Conservation (phyloP, 1,139 yeast genomes). For the Debaryomycetaceae sp. region DNA sequence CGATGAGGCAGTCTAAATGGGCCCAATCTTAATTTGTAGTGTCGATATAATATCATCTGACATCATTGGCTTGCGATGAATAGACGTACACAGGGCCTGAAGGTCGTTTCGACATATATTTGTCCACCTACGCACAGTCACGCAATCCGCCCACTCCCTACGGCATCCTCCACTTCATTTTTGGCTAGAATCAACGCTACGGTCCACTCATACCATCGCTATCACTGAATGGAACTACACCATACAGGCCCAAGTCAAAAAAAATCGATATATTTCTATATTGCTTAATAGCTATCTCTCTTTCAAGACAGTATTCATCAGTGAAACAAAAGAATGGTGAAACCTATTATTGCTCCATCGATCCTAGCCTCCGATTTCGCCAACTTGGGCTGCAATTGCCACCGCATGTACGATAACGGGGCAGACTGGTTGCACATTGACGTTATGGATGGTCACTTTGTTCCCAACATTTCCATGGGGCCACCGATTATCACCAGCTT, state of each 20-base stretch:
- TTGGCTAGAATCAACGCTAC: too few relatives aligned
- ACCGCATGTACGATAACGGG: constrained; percentile 63
- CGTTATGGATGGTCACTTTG: constrained; percentile 98
- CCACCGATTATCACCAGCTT: constrained; percentile 83
- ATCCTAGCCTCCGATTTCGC: constrained; percentile 94
- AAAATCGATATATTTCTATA: not conserved
- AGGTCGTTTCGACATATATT: too few relatives aligned
- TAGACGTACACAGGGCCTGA: too few relatives aligned
- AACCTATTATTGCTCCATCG: constrained; percentile 91
- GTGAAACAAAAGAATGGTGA: constrained; percentile 47
- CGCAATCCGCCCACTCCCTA: too few relatives aligned
- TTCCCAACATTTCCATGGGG: constrained; percentile 93
- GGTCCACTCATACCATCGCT: too few relatives aligned
- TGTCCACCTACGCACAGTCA: too few relatives aligned
- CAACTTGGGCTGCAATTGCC: constrained; percentile 83
- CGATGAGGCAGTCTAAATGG: too few relatives aligned
- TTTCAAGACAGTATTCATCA: not conserved
- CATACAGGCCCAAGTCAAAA: not conserved
- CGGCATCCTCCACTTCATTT: too few relatives aligned
- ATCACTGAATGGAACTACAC: not conserved
- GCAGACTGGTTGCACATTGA: constrained; percentile 98
- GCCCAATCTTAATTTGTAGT: too few relatives aligned
- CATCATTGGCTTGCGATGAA: too few relatives aligned
- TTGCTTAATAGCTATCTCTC: not conserved
- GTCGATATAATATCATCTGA: too few relatives aligned